phyloP scores from a whole-genome alignment of 352 stramenopile genomes.

The Phytophthora sansomeana region DNA sequence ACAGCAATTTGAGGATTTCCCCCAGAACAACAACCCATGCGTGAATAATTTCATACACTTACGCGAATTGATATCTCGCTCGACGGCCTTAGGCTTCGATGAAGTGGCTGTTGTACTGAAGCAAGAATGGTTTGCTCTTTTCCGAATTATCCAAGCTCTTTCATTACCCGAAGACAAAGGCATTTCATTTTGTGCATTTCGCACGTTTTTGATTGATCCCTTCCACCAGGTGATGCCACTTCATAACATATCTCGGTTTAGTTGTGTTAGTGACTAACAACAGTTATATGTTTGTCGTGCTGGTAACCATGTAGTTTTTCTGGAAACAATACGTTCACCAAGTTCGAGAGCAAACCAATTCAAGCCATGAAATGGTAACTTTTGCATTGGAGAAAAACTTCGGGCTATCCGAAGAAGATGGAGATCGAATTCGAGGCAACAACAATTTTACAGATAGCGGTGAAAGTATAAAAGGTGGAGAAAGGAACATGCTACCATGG shows the following conservation, averaged over 20 bases:
- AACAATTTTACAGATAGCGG: slow-evolving; percentile 6
- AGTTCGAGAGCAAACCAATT: slow-evolving; percentile 11
- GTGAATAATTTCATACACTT: slow-evolving; percentile 18
- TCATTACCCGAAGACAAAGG: slow-evolving; percentile 9
- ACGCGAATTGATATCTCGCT: slow-evolving; percentile 31
- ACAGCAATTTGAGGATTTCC: not conserved
- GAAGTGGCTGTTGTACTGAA: slow-evolving; percentile 23
- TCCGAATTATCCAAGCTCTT: slow-evolving; percentile 40
- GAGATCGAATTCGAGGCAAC: not conserved
- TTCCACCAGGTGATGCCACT: slow-evolving; percentile 47
- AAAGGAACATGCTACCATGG: slow-evolving; percentile 15
- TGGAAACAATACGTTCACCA: slow-evolving; percentile 42
- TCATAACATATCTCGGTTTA: not conserved
- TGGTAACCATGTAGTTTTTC: slow-evolving; percentile 28
- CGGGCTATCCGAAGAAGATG: not conserved
- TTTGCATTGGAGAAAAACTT: slow-evolving; percentile 17
- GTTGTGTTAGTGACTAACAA: not conserved
- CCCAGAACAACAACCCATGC: not conserved
- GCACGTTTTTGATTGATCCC: slow-evolving; percentile 48
- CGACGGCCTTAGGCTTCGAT: slow-evolving; percentile 29
- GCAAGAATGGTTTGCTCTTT: slow-evolving; percentile 52
- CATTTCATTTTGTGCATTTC: slow-evolving; percentile 41
- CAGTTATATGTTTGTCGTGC: not conserved
- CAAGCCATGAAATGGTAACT: slow-evolving; percentile 19
- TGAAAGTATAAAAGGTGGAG: not conserved